Base-by-base conservation (phyloP, 371 early-diverging fungal species). In the Vairimorpha apis region DNA sequence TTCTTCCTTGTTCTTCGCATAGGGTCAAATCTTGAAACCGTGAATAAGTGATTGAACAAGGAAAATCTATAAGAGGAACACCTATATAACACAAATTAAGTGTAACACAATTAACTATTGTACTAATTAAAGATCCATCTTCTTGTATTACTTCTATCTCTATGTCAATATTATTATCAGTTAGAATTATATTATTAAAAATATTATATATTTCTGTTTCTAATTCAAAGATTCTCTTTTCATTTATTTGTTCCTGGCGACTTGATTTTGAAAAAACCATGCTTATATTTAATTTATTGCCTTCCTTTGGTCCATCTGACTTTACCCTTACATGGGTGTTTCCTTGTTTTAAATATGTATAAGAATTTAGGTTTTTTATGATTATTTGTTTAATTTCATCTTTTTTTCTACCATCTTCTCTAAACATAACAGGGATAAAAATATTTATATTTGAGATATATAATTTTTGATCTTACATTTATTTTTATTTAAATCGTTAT, bases 21-120 rank as follows among this genome's bases (percentile, higher is more conserved):
- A 23, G 45, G 1, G 45, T 37, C 18, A 78, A 59, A 67, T 78
- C 78, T n/a, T 67, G 23, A 32, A 8, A 47, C 21, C 58, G 55
- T 14, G 49, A 25, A 14, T 59, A 47, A 25, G 66, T 56, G 1
- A 63, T 43, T 14, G 75, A 41, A 33, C 72, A 56, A 35, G 59
- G 49, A 5, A 70, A 29, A 56, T 80, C 80, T 55, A 0, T 43
- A 12, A 80, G 7, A 12, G 68, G 43, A 14, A 80, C 44, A 13
- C 76, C 71, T 55, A 18, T 25, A 67, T 74, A 74, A 49, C 62
- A 66, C 38, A 76, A 23, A 43, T 23, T 30, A 13, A 80, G 5
- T 13, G 69, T 62, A 5, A 69, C 53, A 47, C 65, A 74, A 25
- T 80, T 80, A 21, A 80, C 44, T 30, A 76, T 58, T 25, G 65